Evolutionary conservation across 164 flowering plant genomes (phyloP), one percentile per base, ranked within the genome.

Genomic region (Magnolia changhungtana): DNA sequence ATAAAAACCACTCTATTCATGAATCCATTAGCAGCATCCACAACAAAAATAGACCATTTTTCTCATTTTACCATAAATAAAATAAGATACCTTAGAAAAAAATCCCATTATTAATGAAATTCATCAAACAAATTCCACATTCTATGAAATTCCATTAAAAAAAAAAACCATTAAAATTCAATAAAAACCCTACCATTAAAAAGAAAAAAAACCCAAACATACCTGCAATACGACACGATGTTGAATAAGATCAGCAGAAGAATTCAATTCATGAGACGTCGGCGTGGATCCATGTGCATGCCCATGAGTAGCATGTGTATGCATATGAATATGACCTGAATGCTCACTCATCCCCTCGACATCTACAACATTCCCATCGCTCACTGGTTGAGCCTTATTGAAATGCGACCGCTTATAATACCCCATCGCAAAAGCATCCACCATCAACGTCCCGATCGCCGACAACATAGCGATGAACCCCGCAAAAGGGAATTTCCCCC

Each of bases 401-500:
- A 76, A 72, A 2, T 84, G 81, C 7, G 74, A 59, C 29, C 79
- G 73, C 31, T 67, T 67, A 55, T 73, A 82, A 65, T 84, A 82
- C 27, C 80, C 65, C 16, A 83, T 78, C 4, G 83, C 86, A 21
- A 74, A 61, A 7, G 84, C 69, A 45, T 84, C 84, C 55, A 82
- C 78, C 77, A 84, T 78, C 64, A 82, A 73, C 2, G 86, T 84
- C 20, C 65, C 77, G n/a, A 84, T 84, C 1, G 84, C 80, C 16
- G 86, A 68, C 52, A 82, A 20, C 86, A 84, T 87, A 0, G 88
- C 86, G n/a, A 87, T 71, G 24, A 87, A 85, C 0, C 87, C 89
- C 0, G 89, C 73, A 49, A 87, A 85, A 11, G 89, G 89, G 31
- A 85, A 87, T 1, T 81, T 49, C 8, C 74, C 68, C 89, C 88